A percentile compares a stretch with the other conserved stretches of the same genome.
Evolutionary conservation across 192 early-diverging fungal species (phyloP).

Genomic region (Geranomyces michiganensis): DNA sequence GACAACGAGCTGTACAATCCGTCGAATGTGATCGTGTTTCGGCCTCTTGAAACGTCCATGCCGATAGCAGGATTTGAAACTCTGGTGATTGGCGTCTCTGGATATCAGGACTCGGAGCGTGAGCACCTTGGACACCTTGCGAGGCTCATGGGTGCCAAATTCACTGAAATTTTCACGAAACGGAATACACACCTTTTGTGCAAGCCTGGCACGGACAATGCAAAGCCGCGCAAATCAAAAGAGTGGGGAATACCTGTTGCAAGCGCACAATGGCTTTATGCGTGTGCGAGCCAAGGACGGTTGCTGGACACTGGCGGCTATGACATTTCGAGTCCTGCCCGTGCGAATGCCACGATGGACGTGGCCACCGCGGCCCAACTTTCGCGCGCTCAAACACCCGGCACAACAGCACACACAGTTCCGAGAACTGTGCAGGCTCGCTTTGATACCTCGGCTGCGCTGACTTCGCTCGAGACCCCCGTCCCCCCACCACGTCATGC

Average conservation of each 20-base stretch:
- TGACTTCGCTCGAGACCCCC: slow-evolving; percentile 15
- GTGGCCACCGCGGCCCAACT: neutral
- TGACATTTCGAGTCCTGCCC: neutral
- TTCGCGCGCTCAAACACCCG: neutral
- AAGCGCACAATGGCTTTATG: slow-evolving; percentile 43
- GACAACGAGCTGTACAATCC: slow-evolving; percentile 42
- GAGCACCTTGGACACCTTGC: slow-evolving; percentile 56
- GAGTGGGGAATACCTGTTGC: slow-evolving; percentile 49
- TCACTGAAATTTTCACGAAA: slow-evolving; percentile 56
- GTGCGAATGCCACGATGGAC: no score
- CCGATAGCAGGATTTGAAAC: slow-evolving; percentile 12
- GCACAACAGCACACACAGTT: neutral
- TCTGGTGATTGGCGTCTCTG: slow-evolving; percentile 55
- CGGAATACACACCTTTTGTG: slow-evolving; percentile 39
- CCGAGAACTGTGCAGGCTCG: neutral
- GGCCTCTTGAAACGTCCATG: neutral
- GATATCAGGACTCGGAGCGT: slow-evolving; percentile 60
- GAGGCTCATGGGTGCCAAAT: slow-evolving; percentile 44
- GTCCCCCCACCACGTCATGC: neutral
- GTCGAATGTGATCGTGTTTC: slow-evolving; percentile 42
- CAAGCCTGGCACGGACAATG: slow-evolving; percentile 7
- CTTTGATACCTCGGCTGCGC: slow-evolving; percentile 27
- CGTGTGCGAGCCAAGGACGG: slow-evolving; percentile 28
- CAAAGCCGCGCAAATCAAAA: slow-evolving; percentile 36
- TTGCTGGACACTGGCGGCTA: neutral